These are phyloP conservation scores for Diaporthe capsici DNA, from an alignment of 2,329 filamentous ascomycete species.

Conservation along the genomic window DNA sequence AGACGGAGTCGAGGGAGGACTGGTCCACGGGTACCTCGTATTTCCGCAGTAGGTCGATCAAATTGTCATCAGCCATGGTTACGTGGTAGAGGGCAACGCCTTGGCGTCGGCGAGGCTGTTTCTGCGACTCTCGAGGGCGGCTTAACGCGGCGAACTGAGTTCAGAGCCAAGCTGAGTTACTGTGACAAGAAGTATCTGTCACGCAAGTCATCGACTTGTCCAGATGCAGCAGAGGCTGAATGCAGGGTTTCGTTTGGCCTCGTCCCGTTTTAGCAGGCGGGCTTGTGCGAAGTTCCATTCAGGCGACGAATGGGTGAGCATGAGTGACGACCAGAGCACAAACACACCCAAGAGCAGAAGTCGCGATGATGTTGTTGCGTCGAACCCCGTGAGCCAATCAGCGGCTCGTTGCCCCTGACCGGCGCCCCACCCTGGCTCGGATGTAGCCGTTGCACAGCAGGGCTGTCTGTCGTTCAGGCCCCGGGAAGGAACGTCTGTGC, in stretches of 20 bases:
- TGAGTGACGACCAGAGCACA: not conserved
- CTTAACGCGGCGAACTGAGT: not conserved
- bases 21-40: constrained; percentile 54
- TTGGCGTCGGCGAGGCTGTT: not conserved
- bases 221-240: not conserved
- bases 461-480: constrained; percentile 1
- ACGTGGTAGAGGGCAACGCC: not conserved
- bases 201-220: not conserved
- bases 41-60: constrained; percentile 49
- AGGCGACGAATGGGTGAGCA: not conserved
- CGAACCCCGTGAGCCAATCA: constrained; percentile 13
- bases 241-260: not conserved
- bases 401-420: constrained; percentile 20
- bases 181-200: not conserved
- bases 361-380: constrained; percentile 35
- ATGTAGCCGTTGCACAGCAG: constrained; percentile 15
- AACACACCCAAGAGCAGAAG: constrained; percentile 15
- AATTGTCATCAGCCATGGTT: constrained; percentile 48
- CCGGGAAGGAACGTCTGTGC: constrained; percentile 1
- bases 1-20: constrained; percentile 52
- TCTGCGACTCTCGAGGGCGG: not conserved
- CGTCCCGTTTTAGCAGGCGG: not conserved
- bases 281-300: not conserved
- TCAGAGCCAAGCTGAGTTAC: not conserved
- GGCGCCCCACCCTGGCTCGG: constrained; percentile 19